phyloP scores from a whole-genome alignment of 306 rosid genomes.

The Vachellia pachyceras region DNA sequence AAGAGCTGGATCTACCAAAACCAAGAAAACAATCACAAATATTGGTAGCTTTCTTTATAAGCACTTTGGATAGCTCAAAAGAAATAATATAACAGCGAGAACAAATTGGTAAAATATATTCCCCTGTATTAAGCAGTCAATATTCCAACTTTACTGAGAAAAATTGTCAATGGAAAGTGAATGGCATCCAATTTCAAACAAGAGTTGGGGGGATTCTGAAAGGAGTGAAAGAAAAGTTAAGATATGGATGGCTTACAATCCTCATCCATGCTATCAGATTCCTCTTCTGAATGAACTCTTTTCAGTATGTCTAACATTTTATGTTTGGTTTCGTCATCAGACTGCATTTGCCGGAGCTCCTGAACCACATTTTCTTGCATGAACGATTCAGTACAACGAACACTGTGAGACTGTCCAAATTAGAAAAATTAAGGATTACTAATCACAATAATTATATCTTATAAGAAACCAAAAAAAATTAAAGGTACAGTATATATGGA shows the following conservation, averaged over 20 bases:
- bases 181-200: not conserved
- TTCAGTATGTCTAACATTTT: conserved; percentile 85
- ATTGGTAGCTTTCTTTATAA: conserved; percentile 29
- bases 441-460: conserved; percentile 7
- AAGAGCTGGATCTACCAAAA: conserved; percentile 59
- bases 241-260: conserved; percentile 56
- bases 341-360: conserved; percentile 73
- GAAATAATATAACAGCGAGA: not conserved
- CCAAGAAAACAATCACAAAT: conserved; percentile 23
- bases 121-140: not conserved
- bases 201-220: conserved; percentile 22
- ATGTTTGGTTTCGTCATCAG: conserved; percentile 64
- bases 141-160: not conserved
- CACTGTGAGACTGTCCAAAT: conserved; percentile 73
- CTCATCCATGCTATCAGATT: conserved; percentile 63
- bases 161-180: not conserved
- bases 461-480: not conserved
- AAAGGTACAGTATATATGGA: not conserved
- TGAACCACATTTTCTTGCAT: conserved; percentile 88
- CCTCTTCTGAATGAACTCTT: conserved; percentile 77
- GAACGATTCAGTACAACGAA: conserved; percentile 88
- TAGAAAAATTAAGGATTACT: conserved; percentile 18
- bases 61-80: conserved; percentile 10
- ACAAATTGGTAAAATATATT: not conserved
- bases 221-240: conserved; percentile 15